Conservation (phyloP, 257 asterid genomes). For the Solanum chiquidenum region DNA sequence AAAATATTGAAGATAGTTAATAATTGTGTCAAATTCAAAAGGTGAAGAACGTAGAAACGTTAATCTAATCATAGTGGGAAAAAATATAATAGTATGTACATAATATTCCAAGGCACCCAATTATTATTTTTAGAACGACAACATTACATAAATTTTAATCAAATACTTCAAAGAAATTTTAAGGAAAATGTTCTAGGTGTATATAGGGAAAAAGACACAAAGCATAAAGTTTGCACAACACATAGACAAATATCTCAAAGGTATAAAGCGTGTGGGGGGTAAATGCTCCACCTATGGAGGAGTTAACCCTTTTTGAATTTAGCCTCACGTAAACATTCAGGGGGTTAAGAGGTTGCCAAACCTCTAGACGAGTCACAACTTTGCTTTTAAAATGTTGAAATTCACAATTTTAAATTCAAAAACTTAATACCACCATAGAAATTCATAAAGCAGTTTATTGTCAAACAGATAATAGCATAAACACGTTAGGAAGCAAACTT, state of each 20-base stretch:
- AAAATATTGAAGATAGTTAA: not conserved
- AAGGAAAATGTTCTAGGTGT: not conserved
- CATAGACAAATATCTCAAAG: not conserved
- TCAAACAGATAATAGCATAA: not conserved
- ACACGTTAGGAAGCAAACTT: not conserved
- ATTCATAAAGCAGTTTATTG: not conserved
- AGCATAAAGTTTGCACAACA: not conserved
- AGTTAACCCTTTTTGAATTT: not conserved
- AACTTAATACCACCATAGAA: not conserved
- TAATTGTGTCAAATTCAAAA: not conserved
- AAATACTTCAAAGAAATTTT: not conserved
- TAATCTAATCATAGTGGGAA: not conserved
- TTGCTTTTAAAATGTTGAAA: not conserved
- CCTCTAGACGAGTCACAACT: not conserved
- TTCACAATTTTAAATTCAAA: not conserved
- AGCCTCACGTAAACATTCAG: not conserved
- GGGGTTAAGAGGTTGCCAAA: not conserved
- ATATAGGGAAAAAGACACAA: not conserved
- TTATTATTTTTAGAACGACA: not conserved
- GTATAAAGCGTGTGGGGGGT: not conserved
- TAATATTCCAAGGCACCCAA: not conserved
- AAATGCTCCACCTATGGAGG: not conserved
- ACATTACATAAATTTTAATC: not conserved
- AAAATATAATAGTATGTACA: not conserved
- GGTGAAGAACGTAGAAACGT: not conserved